phyloP scores from a whole-genome alignment of 495 filamentous ascomycete species.

The Chlorociboria aeruginascens region DNA sequence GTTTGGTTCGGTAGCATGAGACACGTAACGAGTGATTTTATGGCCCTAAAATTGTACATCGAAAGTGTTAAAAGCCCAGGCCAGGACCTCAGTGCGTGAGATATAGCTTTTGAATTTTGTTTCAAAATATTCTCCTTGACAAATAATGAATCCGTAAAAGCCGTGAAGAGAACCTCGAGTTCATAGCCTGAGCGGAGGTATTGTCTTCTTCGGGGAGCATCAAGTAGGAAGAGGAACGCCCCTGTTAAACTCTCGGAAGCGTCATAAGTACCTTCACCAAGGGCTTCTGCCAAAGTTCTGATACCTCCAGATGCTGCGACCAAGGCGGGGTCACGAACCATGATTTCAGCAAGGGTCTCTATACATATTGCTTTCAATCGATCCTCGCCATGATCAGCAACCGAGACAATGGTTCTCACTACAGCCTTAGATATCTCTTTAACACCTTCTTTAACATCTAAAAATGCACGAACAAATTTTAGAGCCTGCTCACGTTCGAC shows the following conservation, averaged over 20 bases:
- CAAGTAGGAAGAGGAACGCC: conserved; percentile 79
- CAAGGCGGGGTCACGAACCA: conserved; percentile 71
- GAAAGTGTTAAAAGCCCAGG: conserved; percentile 74
- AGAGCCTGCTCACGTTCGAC: conserved; percentile 94
- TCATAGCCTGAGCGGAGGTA: conserved; percentile 71
- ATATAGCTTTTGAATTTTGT: conserved; percentile 74
- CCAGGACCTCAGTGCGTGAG: conserved; percentile 88
- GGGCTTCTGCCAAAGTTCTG: conserved; percentile 66
- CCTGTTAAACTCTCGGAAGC: conserved; percentile 75
- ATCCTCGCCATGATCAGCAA: conserved; percentile 84
- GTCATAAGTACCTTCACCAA: conserved; percentile 83
- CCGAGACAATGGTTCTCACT: conserved; percentile 73
- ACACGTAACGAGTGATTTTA: conserved; percentile 69
- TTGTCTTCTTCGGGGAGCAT: conserved; percentile 67
- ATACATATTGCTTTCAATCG: conserved; percentile 79
- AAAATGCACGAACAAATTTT: conserved; percentile 90
- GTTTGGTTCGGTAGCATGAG: conserved; percentile 58
- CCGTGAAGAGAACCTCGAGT: conserved; percentile 67
- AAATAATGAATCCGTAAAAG: conserved; percentile 74
- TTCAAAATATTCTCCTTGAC: conserved; percentile 67
- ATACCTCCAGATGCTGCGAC: conserved; percentile 74
- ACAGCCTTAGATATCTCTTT: conserved; percentile 77
- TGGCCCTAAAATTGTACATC: conserved; percentile 71
- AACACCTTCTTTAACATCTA: conserved; percentile 90
- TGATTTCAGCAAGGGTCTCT: conserved; percentile 82